phyloP scores from a whole-genome alignment of 2,329 filamentous ascomycete species.

The Apiospora malaysiana region DNA sequence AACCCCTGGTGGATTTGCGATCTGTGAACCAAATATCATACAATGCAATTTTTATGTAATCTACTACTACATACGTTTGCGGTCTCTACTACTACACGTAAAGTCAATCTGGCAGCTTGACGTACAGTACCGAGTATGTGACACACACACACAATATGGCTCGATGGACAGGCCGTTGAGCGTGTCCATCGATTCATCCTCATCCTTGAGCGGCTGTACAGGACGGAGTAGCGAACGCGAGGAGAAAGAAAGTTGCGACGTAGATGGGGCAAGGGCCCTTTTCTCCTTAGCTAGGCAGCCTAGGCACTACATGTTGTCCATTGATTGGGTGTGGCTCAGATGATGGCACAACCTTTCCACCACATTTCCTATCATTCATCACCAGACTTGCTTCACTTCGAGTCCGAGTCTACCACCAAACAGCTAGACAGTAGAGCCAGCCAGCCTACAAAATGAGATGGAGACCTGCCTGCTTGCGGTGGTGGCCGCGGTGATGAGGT shows the following conservation, averaged over 20 bases:
- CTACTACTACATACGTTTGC: neutral
- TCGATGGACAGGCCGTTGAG: neutral
- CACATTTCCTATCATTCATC: too few relatives aligned
- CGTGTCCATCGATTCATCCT: neutral
- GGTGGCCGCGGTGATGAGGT: neutral
- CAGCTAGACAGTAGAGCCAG: too few relatives aligned
- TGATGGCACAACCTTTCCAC: neutral
- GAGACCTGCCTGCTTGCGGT: too few relatives aligned
- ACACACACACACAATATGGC: neutral
- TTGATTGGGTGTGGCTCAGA: neutral
- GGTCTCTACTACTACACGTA: neutral
- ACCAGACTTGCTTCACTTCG: too few relatives aligned
- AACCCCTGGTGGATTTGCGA: neutral
- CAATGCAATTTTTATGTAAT: neutral
- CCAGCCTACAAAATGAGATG: neutral
- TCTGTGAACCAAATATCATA: neutral
- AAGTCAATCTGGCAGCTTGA: too few relatives aligned
- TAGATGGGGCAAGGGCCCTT: neutral
- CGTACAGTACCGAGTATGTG: too few relatives aligned
- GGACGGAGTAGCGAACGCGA: too few relatives aligned
- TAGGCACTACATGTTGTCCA: neutral
- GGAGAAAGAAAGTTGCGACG: constrained; percentile 7
- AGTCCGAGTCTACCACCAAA: neutral
- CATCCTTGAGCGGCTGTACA: neutral
- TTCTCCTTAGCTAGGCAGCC: too few relatives aligned